Evolutionary conservation across 2,329 filamentous ascomycete species (phyloP), one percentile per base, ranked within the genome.

Genomic region (Venturia aucupariae): DNA sequence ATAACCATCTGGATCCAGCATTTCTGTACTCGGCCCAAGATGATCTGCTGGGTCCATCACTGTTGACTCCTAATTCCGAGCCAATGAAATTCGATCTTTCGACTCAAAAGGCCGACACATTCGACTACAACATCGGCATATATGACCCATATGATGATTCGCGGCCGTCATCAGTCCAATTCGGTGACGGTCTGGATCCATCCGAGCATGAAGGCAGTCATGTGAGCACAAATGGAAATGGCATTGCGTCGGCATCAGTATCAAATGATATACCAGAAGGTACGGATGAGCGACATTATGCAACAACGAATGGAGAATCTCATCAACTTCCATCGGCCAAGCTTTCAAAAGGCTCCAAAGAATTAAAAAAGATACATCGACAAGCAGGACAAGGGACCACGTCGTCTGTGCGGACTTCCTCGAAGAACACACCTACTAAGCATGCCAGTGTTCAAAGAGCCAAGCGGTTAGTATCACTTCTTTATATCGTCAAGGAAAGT

Each of bases 121-220:
- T 69, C 19, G 35, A 32, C 66, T 65, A 71, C 63, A 70, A 69
- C 68, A 66, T 75, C 48, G 61, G 30, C 41, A 65, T 57, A 57
- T 70, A 67, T 65, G 67, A 69, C 65, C 73, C 69, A 65, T 76
- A 75, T 71, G 71, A 72, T 69, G 74, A 76, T 68, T 76, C 75
- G 35, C 71, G 70, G 64, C 68, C 72, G 66, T 76, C 75, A 66
- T 76, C 75, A 67, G 71, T 74, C 68, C 75, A 76, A 66, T 73
- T 73, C 63, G 72, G 72, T 65, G 73, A 76, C 65, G 67, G 68
- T 59, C 72, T 72, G 64, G 73, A 75, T 67, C 69, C 69, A 68
- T 76, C 73, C 32, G 75, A 76, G 64, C 64, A 67, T 48, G 71
- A 68, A 66, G 72, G 68, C 65, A 71, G 71, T 68, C 71, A 74